phyloP scores from a whole-genome alignment of 768 basidiomycete species.

The Kwoniella sp. region DNA sequence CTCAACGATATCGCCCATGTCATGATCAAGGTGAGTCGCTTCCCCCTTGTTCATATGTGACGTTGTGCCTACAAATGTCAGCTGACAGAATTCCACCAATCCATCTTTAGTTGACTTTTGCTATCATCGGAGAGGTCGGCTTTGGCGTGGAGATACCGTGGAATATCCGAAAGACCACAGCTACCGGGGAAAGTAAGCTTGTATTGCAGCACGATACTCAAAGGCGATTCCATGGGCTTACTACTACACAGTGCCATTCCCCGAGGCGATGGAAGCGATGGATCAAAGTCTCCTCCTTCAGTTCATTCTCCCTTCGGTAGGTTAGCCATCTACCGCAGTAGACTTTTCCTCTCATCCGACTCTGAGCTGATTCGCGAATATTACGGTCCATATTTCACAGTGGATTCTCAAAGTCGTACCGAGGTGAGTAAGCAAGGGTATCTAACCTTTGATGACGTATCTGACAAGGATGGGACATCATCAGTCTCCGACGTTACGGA shows the following conservation, averaged over 20 bases:
- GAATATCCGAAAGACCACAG: slow-evolving; percentile 1
- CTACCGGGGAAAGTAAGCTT: too few relatives aligned
- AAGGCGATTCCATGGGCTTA: too few relatives aligned
- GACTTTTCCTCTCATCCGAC: background rate
- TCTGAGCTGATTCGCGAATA: too few relatives aligned
- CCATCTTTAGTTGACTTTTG: slow-evolving; percentile 4
- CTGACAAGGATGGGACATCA: too few relatives aligned
- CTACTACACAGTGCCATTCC: slow-evolving; percentile 38
- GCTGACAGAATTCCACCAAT: background rate
- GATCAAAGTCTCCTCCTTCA: slow-evolving; percentile 25
- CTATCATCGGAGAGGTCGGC: slow-evolving; percentile 14
- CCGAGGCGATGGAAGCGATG: slow-evolving; percentile 31
- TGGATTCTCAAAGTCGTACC: slow-evolving; percentile 5
- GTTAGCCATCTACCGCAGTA: background rate
- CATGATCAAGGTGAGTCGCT: slow-evolving; percentile 26
- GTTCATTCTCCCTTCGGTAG: slow-evolving; percentile 24
- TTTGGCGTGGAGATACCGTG: slow-evolving; percentile 24
- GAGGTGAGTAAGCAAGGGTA: slow-evolving; percentile 4
- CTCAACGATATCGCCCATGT: slow-evolving; percentile 15
- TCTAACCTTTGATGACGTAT: too few relatives aligned
- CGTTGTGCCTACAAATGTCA: too few relatives aligned
- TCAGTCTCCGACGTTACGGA: slow-evolving; percentile 22
- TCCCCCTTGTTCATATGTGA: background rate
- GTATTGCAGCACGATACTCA: too few relatives aligned
- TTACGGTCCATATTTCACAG: background rate